Evolutionary conservation across 495 filamentous ascomycete genomes (phyloP), one percentile per base, ranked within the genome.

Genomic region (Antarctomyces pellizariae): DNA sequence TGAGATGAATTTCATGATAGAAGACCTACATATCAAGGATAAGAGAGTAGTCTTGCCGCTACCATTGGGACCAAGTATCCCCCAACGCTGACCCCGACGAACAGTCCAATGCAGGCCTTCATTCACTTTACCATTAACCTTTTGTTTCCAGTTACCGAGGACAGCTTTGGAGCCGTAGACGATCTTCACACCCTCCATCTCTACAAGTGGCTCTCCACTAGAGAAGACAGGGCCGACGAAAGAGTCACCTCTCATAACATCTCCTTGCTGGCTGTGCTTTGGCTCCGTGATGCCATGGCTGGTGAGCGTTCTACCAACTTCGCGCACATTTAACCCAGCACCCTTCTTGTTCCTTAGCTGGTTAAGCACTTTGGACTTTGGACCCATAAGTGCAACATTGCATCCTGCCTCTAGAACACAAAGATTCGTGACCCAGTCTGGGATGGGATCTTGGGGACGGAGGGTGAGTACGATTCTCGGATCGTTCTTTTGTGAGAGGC

Each of bases 41-140:
- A 92, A 59, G 26, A 97, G 56, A 0, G 86, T 97, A 0, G 86
- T 95, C 49, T 97, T 97, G 5, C 76, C 75, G 7, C 70, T 75
- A 11, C 72, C 86, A 39, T 95, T 93, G 8, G 84, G 67, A 1
- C 86, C 86, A 39, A 95, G 76, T 21, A 95, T 57, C 0, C 72
- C 83, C 80, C 82, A 93, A 34, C 80, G 62, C 37, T 92, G 64
- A 3, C 84, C 82, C 19, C 67, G 64, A 13, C 71, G 63, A 7
- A 95, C 67, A 7, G 56, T 74, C 84, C 86, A 93, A 45, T 67
- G 63, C 0, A 92, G 56, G 2, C 80, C 80, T 1, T 58, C 36
- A 22, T 53, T 48, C 3, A 32, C 12, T 13, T 57, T 30, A 0
- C 54, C 54, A 4, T 63, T 41, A 6, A 60, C 44, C 11, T 54